phyloP scores from a whole-genome alignment of 768 basidiomycete genomes.

The Phallus indusiatus region DNA sequence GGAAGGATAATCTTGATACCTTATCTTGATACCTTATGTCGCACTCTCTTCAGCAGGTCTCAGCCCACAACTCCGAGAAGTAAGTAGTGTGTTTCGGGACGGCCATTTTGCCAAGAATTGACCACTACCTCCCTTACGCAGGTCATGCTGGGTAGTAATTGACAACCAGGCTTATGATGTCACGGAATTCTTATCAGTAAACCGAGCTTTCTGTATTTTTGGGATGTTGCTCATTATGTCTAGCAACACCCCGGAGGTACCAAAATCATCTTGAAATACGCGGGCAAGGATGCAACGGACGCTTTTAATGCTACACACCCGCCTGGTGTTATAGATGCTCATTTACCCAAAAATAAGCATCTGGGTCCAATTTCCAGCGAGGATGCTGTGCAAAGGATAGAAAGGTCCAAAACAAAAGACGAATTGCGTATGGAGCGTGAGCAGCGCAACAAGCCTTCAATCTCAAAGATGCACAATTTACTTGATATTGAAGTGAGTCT shows the following conservation, averaged over 20 bases:
- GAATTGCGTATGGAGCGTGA: constrained; percentile 60
- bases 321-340: constrained; percentile 64
- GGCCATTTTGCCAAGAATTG: no score
- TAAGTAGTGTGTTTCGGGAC: neutral
- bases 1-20: no score
- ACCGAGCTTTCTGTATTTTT: constrained; percentile 11
- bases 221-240: constrained; percentile 1
- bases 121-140: neutral
- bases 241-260: constrained; percentile 78
- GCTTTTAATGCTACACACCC: constrained; percentile 81
- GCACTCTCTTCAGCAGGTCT: neutral
- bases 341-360: constrained; percentile 61
- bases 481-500: constrained; percentile 69
- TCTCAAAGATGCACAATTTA: constrained; percentile 62
- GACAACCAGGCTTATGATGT: constrained; percentile 77
- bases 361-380: constrained; percentile 53
- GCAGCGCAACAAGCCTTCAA: constrained; percentile 48
- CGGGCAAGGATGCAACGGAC: constrained; percentile 74
- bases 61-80: neutral
- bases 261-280: constrained; percentile 74
- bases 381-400: constrained; percentile 30
- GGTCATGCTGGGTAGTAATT: constrained; percentile 72
- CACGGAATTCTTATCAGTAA: constrained; percentile 63
- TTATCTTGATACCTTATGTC: neutral
- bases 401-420: constrained; percentile 49